These are phyloP conservation scores for Lactifluus subvellereus DNA, from an alignment of 768 basidiomycete species.

Conservation along the genomic window DNA sequence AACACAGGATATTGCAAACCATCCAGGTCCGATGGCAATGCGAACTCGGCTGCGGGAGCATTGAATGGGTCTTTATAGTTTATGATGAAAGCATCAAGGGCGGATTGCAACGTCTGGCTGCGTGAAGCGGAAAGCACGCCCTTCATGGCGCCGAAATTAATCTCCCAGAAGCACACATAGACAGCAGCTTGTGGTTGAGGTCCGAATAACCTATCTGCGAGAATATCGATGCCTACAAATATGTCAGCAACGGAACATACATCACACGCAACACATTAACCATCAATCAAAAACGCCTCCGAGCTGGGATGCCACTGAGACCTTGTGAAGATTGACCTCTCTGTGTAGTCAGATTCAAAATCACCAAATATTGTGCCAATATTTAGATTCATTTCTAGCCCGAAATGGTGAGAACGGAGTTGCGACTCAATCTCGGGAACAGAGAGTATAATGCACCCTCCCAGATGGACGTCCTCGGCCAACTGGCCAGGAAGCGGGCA, in stretches of 20 bases:
- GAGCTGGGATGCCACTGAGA: conserved; percentile 24
- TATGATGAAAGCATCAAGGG: conserved; percentile 51
- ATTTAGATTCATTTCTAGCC: conserved; percentile 43
- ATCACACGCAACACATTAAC: conserved; percentile 27
- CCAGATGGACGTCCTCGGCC: conserved; percentile 37
- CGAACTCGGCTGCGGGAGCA: conserved; percentile 67
- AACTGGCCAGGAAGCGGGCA: conserved; percentile 25
- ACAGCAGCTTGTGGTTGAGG: conserved; percentile 77
- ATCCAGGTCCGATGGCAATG: conserved; percentile 66
- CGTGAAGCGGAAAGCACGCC: conserved; percentile 51
- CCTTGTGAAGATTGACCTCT: conserved; percentile 34
- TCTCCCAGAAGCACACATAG: conserved; percentile 93
- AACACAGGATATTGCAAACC: conserved; percentile 40
- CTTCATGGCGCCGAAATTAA: conserved; percentile 61
- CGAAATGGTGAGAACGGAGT: conserved; percentile 77
- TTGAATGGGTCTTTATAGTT: conserved; percentile 76
- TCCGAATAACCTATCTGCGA: conserved; percentile 84
- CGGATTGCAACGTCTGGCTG: conserved; percentile 44
- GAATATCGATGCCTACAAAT: conserved; percentile 61
- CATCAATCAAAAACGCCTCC: conserved; percentile 45
- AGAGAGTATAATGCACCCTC: conserved; percentile 48
- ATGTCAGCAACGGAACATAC: neutral
- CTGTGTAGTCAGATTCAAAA: conserved; percentile 43
- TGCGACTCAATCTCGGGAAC: conserved; percentile 70
- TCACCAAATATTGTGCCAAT: conserved; percentile 52